Conservation (phyloP, 2,329 filamentous ascomycete genomes). For the Aspergillus jensenii region DNA sequence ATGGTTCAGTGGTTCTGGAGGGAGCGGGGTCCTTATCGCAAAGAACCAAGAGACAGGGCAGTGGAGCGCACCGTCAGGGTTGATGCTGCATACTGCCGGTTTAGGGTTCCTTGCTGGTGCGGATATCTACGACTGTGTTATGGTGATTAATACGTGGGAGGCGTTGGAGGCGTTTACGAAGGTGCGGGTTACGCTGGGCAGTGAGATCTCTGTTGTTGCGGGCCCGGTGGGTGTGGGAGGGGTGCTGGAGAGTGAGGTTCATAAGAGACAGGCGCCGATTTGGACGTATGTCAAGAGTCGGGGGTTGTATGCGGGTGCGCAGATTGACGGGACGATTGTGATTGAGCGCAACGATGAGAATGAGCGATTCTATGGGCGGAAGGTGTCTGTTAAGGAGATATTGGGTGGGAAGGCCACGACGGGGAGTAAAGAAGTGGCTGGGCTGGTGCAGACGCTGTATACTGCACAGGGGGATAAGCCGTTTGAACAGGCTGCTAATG, state of each 20-base stretch:
- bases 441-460: slow-evolving; percentile 79
- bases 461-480: slow-evolving; percentile 74
- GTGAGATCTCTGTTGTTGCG: slow-evolving; percentile 72
- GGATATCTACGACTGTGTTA: slow-evolving; percentile 92
- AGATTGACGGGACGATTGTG: slow-evolving; percentile 82
- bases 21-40: slow-evolving; percentile 82
- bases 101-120: slow-evolving; percentile 87
- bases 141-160: slow-evolving; percentile 84
- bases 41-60: slow-evolving; percentile 74
- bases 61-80: slow-evolving; percentile 88
- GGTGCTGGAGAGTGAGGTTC: slow-evolving; percentile 66
- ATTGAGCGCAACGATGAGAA: slow-evolving; percentile 88
- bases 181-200: slow-evolving; percentile 74
- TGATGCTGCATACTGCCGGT: slow-evolving; percentile 84
- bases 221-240: slow-evolving; percentile 78
- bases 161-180: slow-evolving; percentile 82
- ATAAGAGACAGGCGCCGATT: slow-evolving; percentile 68
- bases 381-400: slow-evolving; percentile 62
- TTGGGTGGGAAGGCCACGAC: slow-evolving; percentile 58
- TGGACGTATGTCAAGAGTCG: slow-evolving; percentile 88
- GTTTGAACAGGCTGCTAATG: background rate
- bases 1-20: slow-evolving; percentile 87
- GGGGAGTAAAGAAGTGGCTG: slow-evolving; percentile 54
- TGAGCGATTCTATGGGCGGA: slow-evolving; percentile 75
- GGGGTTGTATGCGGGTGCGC: slow-evolving; percentile 82